Evolutionary conservation across 1,284 basidiomycete species (phyloP), one percentile per base, ranked within the genome.

Genomic region (Irpex lacteus): DNA sequence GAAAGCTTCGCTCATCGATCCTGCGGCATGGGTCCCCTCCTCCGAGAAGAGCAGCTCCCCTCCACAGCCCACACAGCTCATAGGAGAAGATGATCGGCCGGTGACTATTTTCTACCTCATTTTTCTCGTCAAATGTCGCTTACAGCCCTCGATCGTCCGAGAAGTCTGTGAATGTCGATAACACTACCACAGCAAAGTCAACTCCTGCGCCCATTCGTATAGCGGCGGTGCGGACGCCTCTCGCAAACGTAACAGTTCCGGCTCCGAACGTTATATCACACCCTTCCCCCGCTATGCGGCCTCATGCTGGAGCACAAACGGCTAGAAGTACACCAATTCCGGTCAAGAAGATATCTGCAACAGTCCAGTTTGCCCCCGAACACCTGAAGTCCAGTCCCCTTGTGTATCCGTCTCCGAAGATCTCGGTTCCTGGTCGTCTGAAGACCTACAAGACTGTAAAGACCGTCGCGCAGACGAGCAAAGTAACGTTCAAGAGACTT

Each of bases 1-100:
- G 47, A 67, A 66, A 34, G 58, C 70, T 37, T 73, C 75, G 8
- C 68, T 78, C 67, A 73, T 79, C 60, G 70, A 78, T 66, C 74
- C 71, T 56, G 64, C 73, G 0, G 67, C 71, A 1, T 76, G 74
- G 73, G 70, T 73, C 62, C 72, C 75, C 9, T 74, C 69, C 32
- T 71, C 76, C 8, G 68, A 71, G 44, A 68, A 68, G 9, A 72
- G 71, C 40, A 76, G 73, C 60, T 74, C 75, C 56, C 72, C 73
- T 0, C 54, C 65, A 44, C 49, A 52, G n/a, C 61, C 64, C 0
- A 67, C 69, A 58, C 70, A 71, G 21, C 21, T 21, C 21, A 21
- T 6, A 13, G 69, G 67, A 15, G 72, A 73, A 34, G 68, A 70
- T 37, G 73, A 74, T 60, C 63, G 64, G 9, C 69, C 68, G 56